Conservation (phyloP, 495 filamentous ascomycete genomes). For the Filosporella fistucella region DNA sequence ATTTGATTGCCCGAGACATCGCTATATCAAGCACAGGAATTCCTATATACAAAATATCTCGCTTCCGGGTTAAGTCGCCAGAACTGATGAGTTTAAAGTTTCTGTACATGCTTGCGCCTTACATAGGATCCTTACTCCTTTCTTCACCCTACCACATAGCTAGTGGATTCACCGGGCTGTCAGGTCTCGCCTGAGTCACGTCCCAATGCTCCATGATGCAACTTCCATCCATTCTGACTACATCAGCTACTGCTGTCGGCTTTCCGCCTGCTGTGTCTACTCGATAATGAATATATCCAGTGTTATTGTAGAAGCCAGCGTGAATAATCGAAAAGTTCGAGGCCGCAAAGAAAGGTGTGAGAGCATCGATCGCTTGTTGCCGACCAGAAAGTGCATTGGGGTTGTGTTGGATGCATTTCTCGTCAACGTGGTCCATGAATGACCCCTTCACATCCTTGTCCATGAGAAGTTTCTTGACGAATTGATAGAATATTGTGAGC, state of each 20-base stretch:
- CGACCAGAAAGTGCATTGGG: slow-evolving; percentile 7
- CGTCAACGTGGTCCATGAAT: slow-evolving; percentile 1
- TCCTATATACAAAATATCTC: no score
- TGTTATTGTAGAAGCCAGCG: slow-evolving; percentile 6
- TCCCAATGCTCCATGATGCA: slow-evolving; percentile 18
- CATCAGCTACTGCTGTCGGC: not conserved
- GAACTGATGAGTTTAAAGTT: no score
- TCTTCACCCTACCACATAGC: slow-evolving; percentile 6
- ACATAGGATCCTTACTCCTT: no score
- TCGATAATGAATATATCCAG: slow-evolving; percentile 2
- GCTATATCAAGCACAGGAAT: no score
- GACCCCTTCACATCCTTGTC: no score
- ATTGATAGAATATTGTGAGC: no score
- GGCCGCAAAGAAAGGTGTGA: not conserved
- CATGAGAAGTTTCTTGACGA: no score
- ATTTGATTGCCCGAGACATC: no score
- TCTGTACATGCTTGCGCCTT: no score
- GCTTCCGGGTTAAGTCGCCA: no score
- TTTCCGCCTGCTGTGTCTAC: not conserved
- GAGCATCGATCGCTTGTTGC: slow-evolving; percentile 12
- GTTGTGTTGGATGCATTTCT: slow-evolving; percentile 18
- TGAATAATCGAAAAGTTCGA: slow-evolving; percentile 9
- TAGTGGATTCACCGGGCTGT: slow-evolving; percentile 1
- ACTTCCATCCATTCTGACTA: slow-evolving; percentile 8
- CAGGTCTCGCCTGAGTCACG: not conserved